Evolutionary conservation across 2,329 filamentous ascomycete genomes (phyloP), one percentile per base, ranked within the genome.

Genomic region (Cadophora sp.): DNA sequence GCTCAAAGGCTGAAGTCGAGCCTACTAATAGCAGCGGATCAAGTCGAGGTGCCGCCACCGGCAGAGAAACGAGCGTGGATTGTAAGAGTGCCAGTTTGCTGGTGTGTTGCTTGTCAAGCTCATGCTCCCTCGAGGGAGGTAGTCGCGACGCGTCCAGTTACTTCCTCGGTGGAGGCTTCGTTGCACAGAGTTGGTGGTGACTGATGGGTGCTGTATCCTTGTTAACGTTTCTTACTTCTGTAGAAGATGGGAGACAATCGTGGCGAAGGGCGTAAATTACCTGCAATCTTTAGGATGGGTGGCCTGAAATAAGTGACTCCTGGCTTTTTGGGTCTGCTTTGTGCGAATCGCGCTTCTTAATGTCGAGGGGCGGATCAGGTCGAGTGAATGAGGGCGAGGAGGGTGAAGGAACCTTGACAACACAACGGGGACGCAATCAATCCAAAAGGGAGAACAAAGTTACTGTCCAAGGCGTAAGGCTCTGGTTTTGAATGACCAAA

Each of bases 1-100:
- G 78, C 83, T 83, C 79, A 76, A 82, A 80, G 79, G 81, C 79
- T 78, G 80, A 80, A 76, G 80, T 78, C 80, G 82, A 81, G 79
- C 83, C 81, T 81, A 81, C 83, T 81, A 84, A 80, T 80, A 83
- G 82, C 80, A 83, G 82, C 80, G 85, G 83, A 83, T 86, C 84
- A 78, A 87, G 83, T 83, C 85, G 86, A 82, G 87, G 85, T 82
- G 85, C 85, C 72, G 85, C 85, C 69, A 84, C 85, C 82, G 88
- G 88, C 83, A 88, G 87, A 79, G 87, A 82, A 82, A 85, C 84
- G 79, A 84, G 84, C 74, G 83, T 85, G 76, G 84, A 83, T 83
- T 87, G 87, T 75, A 84, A 74, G 75, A 83, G 82, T 82, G 87
- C 88, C 88, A 90, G 86, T 79, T 90, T 91, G 85, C 78, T 81